A percentile compares a stretch with the other conserved stretches of the same genome.
phyloP scores from a whole-genome alignment of 2,329 filamentous ascomycete species.

The Fusarium sp. region DNA sequence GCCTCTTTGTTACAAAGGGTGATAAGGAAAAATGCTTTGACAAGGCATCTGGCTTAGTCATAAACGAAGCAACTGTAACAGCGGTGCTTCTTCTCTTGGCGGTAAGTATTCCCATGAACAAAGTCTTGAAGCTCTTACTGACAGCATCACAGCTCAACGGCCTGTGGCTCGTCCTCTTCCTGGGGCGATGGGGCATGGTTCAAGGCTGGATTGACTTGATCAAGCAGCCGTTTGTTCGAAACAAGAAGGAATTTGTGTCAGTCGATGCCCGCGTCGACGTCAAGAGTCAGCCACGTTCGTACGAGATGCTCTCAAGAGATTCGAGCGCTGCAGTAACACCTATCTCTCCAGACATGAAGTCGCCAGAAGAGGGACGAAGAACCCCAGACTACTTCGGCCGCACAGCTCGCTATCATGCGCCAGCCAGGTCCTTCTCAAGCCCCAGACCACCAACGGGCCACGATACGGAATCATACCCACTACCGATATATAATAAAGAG shows the following conservation, averaged over 20 bases:
- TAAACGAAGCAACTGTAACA: constrained; percentile 80
- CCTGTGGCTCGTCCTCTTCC: constrained; percentile 84
- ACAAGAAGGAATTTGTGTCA: constrained; percentile 86
- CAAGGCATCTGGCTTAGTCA: constrained; percentile 70
- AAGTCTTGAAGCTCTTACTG: constrained; percentile 5
- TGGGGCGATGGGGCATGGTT: constrained; percentile 87
- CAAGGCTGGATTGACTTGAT: constrained; percentile 82
- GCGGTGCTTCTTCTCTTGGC: constrained; percentile 86
- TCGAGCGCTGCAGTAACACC: constrained; percentile 67
- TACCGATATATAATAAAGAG: constrained; percentile 51
- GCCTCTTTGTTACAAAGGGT: constrained; percentile 67
- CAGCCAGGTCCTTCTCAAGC: constrained; percentile 67
- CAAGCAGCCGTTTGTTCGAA: constrained; percentile 59
- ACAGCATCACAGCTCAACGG: constrained; percentile 74
- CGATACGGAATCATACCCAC: constrained; percentile 58
- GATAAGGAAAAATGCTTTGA: constrained; percentile 75
- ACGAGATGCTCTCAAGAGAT: constrained; percentile 81
- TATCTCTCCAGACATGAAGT: constrained; percentile 54
- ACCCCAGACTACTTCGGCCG: constrained; percentile 69
- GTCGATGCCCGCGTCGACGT: constrained; percentile 77
- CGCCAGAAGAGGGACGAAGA: constrained; percentile 54
- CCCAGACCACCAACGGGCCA: constrained; percentile 63
- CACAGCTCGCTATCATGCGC: constrained; percentile 66
- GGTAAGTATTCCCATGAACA: constrained; percentile 61
- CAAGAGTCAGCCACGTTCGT: constrained; percentile 75